Base-by-base conservation (phyloP, 805 yeast genomes). In the Kluyveromyces siamensis region DNA sequence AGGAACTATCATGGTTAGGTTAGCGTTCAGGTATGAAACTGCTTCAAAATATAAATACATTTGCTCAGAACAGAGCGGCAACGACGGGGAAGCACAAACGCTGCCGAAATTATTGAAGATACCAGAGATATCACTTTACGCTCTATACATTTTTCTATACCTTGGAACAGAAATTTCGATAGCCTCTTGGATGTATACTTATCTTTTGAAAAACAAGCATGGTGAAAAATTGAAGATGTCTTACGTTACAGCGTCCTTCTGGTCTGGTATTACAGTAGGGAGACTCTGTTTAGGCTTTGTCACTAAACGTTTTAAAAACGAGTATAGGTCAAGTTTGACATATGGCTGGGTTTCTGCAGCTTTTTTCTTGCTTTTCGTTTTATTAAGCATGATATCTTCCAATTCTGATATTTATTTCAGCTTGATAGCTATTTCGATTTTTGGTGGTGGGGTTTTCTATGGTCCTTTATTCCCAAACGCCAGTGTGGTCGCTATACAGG, bases 381-480 rank as follows among this genome's bases (percentile, higher is more conserved):
- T 60, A 0, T 43, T 61, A 1, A 61, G 66, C 1, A 50, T 57
- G 27, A 41, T 58, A 7, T 36, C 51, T 21, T 46, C 56, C 2
- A 48, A 48, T 19, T 56, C 54, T 16, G 47, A 38, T 1, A 40
- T 55, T 18, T 65, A 65, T 47, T 56, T 63, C 25, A 39, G 50
- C 1, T 17, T 52, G 2, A 33, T 65, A 0, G 52, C 59, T 8
- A 47, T 60, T 2, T 49, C 59, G 5, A 65, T 69, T 11, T 71
- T 81, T 6, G 47, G 75, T 1, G 70, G 76, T 27, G 91, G 90
- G 2, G 59, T 80, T 2, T 75, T 75, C 55, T 74, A 81, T 37
- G 91, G 90, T 0, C 90, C 90, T 1, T 67, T 79, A 36, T 84
- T 81, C 63, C 89, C 95, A 1, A 81, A 90, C 7, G 77, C 85